Conservation (phyloP, 1,139 yeast species). For the Saccharomyces hybrid region DNA sequence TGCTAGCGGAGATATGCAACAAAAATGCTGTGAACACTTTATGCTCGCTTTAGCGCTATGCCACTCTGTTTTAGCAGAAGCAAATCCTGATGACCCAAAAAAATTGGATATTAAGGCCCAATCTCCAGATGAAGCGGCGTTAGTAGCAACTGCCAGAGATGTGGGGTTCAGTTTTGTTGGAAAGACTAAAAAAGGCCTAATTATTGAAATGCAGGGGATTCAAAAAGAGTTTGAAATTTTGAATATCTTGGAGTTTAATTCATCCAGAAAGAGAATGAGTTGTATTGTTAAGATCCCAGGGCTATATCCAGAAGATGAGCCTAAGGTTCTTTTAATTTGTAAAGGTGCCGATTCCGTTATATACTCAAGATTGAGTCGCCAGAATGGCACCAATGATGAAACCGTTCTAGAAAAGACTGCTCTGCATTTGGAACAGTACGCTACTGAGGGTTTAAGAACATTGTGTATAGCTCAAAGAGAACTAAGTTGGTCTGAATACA, state of each 20-base stretch:
- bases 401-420: constrained; percentile 57
- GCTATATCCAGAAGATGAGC: constrained; percentile 36
- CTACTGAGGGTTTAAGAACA: constrained; percentile 95
- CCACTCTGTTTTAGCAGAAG: constrained; percentile 84
- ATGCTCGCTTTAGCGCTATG: constrained; percentile 86
- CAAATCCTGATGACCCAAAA: constrained; percentile 45
- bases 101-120: constrained; percentile 74
- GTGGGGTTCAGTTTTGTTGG: constrained; percentile 76
- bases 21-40: constrained; percentile 60
- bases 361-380: constrained; percentile 56
- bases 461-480: constrained; percentile 84
- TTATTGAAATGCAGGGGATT: constrained; percentile 68
- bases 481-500: constrained; percentile 51
- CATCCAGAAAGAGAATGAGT: constrained; percentile 94
- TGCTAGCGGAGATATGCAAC: constrained; percentile 47
- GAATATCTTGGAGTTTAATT: constrained; percentile 76
- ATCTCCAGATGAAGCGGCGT: constrained; percentile 97
- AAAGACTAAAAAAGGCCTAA: constrained; percentile 63
- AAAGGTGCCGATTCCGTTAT: constrained; percentile 96
- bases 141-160: constrained; percentile 89
- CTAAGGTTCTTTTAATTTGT: constrained; percentile 54
- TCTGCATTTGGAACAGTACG: constrained; percentile 79
- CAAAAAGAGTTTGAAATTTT: constrained; percentile 64
- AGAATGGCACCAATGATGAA: constrained; percentile 31
- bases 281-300: constrained; percentile 64